Evolutionary conservation across 441 rosid genomes (phyloP), one percentile per base, ranked within the genome.

Genomic region (Gossypium gossypioides): DNA sequence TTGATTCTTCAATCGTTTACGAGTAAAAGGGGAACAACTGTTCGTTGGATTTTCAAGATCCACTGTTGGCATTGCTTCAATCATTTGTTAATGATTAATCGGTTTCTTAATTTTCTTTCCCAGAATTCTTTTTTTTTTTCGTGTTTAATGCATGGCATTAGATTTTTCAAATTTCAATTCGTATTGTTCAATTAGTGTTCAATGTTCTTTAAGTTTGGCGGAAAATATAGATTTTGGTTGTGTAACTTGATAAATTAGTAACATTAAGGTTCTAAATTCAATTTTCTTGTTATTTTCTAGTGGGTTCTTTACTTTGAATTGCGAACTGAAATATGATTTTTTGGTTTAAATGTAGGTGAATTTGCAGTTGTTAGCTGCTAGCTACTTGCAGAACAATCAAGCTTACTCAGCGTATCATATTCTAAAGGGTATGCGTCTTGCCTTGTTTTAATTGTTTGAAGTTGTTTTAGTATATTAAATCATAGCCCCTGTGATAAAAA

Each of bases 321-420:
- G 32, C 24, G 9, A 63, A 24, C 57, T 46, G 25, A 46, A 46
- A 13, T 66, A 13, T 46, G 8, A 6, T 6, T 12, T 22, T 65
- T 46, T 46, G 22, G 32, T 4, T 66, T 66, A 22, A 16, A 9
- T 81, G 85, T 85, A 95, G 99, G 77, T 73, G 67, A 92, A 95
- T 85, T 81, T 88, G 83, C 98, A 92, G 81, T 77, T 92, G 68
- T 73, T 95, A 81, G 99, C 98, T 19, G 72, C 90, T 65, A 87
- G 95, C 74, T 91, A 92, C 84, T 79, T 95, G 82, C 96, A 92
- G 83, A 91, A 87, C 80, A 88, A 88, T 83, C 98, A 91, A 84
- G 92, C 99, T 48, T 88, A 91, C 78, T 80, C 92, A 37, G 96
- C 98, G 3, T 92, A 95, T 83, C 86, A 86, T 79, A 86, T 95